Conservation (phyloP, 2,329 filamentous ascomycete genomes). For the Alternaria dauci region DNA sequence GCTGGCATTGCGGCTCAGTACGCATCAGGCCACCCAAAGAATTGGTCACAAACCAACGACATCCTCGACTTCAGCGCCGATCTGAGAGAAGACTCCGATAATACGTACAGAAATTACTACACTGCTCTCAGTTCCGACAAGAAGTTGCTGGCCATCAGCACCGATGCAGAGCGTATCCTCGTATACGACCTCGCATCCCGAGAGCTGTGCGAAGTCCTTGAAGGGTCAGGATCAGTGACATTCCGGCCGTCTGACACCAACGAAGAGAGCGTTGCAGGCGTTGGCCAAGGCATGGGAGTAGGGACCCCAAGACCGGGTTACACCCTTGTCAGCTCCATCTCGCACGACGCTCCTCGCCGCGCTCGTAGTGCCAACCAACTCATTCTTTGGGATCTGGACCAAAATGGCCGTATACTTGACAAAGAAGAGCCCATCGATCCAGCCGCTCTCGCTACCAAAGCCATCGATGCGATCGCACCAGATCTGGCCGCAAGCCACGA, state of each 20-base stretch:
- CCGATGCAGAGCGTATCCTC: slow-evolving; percentile 17
- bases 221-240: slow-evolving; percentile 27
- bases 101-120: slow-evolving; percentile 9
- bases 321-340: slow-evolving; percentile 29
- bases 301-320: slow-evolving; percentile 24
- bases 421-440: slow-evolving; percentile 40
- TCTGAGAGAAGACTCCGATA: background rate
- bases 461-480: slow-evolving; percentile 36
- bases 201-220: slow-evolving; percentile 35
- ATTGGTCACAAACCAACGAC: slow-evolving; percentile 22
- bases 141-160: slow-evolving; percentile 37
- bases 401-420: slow-evolving; percentile 35
- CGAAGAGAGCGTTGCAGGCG: background rate
- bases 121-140: slow-evolving; percentile 32
- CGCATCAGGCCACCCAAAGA: slow-evolving; percentile 26
- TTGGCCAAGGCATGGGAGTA: background rate
- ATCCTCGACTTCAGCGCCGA: slow-evolving; percentile 22
- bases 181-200: slow-evolving; percentile 34
- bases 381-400: slow-evolving; percentile 41
- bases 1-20: slow-evolving; percentile 22
- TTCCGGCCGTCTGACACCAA: slow-evolving; percentile 25
- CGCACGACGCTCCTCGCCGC: slow-evolving; percentile 2
- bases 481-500: slow-evolving; percentile 36
- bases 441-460: slow-evolving; percentile 31
- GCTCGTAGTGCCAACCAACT: slow-evolving; percentile 16